Percentiles rank a stretch among this genome's conserved stretches.
phyloP scores from a whole-genome alignment of 306 rosid species.

The Dalbergia cochinchinensis region DNA sequence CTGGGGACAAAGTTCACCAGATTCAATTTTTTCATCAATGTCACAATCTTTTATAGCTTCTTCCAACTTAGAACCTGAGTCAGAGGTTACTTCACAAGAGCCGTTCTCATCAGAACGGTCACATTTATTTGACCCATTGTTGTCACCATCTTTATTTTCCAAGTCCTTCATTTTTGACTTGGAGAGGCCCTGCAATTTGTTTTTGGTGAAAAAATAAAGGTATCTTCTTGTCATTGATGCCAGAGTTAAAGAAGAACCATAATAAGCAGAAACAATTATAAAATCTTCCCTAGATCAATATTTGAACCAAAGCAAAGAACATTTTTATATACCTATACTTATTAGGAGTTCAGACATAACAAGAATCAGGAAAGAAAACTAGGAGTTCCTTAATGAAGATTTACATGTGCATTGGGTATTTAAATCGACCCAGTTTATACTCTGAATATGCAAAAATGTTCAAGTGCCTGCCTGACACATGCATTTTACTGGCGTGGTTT shows the following conservation, averaged over 20 bases:
- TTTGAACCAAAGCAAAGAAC: neutral
- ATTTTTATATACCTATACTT: neutral
- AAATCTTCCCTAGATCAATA: neutral
- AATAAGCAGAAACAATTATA: neutral
- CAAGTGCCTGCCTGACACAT: neutral
- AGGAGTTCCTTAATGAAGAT: constrained; percentile 2
- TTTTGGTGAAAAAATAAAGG: neutral
- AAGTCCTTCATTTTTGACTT: constrained; percentile 54
- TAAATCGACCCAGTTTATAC: neutral
- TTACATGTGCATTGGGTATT: constrained; percentile 2
- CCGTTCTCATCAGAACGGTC: constrained; percentile 59
- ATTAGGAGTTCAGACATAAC: neutral
- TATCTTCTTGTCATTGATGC: neutral
- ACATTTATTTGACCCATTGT: constrained; percentile 47
- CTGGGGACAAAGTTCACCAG: constrained; percentile 59
- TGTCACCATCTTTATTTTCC: constrained; percentile 54
- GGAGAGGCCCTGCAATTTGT: constrained; percentile 10
- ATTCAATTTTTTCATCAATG: constrained; percentile 47
- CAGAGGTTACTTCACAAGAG: constrained; percentile 46
- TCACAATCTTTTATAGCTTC: constrained; percentile 52
- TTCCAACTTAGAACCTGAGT: constrained; percentile 61
- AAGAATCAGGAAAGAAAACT: constrained; percentile 3
- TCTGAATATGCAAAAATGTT: neutral
- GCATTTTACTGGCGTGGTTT: neutral
- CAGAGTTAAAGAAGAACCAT: neutral